These are phyloP conservation scores for Neurospora sp. DNA, from an alignment of 495 filamentous ascomycete species.

Conservation along the genomic window DNA sequence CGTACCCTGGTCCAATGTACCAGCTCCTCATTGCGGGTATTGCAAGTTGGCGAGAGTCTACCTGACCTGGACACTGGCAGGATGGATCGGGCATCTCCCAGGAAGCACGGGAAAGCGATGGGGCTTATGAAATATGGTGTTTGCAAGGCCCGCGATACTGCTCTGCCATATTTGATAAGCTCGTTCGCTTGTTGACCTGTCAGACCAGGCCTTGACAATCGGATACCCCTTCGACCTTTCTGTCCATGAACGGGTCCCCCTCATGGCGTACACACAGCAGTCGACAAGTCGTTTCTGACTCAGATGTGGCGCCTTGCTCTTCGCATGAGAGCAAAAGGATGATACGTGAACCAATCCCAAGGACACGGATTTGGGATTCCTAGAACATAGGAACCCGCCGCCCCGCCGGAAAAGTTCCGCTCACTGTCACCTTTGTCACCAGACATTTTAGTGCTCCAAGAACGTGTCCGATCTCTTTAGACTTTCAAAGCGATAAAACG, in stretches of 20 bases:
- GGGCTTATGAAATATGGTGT: not conserved
- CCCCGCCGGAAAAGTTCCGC: conserved; percentile 19
- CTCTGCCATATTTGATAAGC: not conserved
- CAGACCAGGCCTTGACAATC: not conserved
- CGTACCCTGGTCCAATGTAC: conserved; percentile 2
- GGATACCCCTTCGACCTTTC: not conserved
- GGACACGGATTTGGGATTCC: conserved; percentile 27
- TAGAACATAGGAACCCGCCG: conserved; percentile 13
- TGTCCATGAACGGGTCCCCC: not conserved
- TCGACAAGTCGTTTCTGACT: not conserved
- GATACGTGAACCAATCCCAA: conserved; percentile 16
- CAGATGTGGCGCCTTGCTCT: conserved; percentile 6
- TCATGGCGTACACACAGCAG: not conserved
- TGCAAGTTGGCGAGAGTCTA: not conserved
- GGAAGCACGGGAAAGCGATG: not conserved
- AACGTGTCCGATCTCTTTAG: not conserved
- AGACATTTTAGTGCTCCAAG: not conserved
- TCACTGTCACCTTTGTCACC: conserved; percentile 6
- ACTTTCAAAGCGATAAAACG: conserved; percentile 12
- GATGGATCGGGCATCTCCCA: not conserved
- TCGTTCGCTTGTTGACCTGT: not conserved
- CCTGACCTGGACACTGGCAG: conserved; percentile 4
- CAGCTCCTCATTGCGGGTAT: conserved; percentile 2
- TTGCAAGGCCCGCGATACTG: not conserved
- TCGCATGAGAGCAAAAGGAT: conserved; percentile 1